A percentile compares a stretch with the other conserved stretches of the same genome.
phyloP scores from a whole-genome alignment of 2,329 filamentous ascomycete genomes.

The Fusarium buxicola region DNA sequence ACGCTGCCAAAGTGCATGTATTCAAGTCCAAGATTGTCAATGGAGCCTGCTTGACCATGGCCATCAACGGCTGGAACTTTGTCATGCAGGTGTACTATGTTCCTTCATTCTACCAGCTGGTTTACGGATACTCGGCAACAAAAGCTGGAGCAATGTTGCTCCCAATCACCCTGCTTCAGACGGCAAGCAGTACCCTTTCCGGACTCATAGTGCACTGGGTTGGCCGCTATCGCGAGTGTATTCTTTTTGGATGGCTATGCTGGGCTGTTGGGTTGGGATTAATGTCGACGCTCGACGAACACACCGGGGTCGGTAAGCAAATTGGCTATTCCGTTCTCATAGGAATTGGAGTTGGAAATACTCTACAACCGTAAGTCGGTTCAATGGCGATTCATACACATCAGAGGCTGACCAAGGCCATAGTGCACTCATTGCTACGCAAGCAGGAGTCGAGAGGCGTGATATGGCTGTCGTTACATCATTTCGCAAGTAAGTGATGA shows the following conservation, averaged over 20 bases:
- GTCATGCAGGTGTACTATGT: conserved; percentile 66
- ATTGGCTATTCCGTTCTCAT: conserved; percentile 66
- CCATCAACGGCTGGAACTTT: conserved; percentile 70
- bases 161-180: conserved; percentile 58
- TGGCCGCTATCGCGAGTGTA: conserved; percentile 64
- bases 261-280: conserved; percentile 65
- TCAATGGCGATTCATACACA: background rate
- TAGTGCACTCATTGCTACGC: conserved; percentile 63
- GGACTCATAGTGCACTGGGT: conserved; percentile 65
- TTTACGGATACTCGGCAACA: conserved; percentile 57
- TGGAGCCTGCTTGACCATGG: conserved; percentile 67
- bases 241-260: conserved; percentile 64
- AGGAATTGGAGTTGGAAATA: conserved; percentile 63
- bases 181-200: conserved; percentile 60
- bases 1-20: conserved; percentile 56
- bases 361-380: conserved; percentile 58
- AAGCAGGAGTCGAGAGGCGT: conserved; percentile 64
- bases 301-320: conserved; percentile 62
- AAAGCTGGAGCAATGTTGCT: conserved; percentile 57
- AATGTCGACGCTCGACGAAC: conserved; percentile 62
- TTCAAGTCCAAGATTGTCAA: conserved; percentile 66
- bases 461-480: conserved; percentile 60
- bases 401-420: background rate
- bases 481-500: conserved; percentile 53
- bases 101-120: conserved; percentile 60